phyloP scores from a whole-genome alignment of 805 yeast genomes.

The Spathaspora arborariae region DNA sequence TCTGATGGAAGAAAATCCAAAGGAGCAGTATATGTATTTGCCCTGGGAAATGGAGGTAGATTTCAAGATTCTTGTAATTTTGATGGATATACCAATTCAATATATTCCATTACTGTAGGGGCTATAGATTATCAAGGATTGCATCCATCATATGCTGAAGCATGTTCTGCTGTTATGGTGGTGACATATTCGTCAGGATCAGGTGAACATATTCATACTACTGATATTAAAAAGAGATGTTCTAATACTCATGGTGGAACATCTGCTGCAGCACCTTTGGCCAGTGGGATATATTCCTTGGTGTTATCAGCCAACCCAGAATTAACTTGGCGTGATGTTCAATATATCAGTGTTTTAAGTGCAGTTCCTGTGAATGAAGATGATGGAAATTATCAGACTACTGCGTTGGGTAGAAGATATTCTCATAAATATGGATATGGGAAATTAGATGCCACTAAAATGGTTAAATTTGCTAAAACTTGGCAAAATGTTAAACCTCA shows the following conservation, averaged over 20 bases:
- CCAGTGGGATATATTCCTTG: conserved; percentile 91
- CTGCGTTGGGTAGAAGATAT: conserved; percentile 64
- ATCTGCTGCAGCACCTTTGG: conserved; percentile 97
- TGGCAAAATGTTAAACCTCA: conserved; percentile 92
- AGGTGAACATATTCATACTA: conserved; percentile 83
- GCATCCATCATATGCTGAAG: conserved; percentile 88
- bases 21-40: conserved; percentile 91
- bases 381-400: conserved; percentile 72
- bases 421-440: conserved; percentile 93
- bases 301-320: conserved; percentile 80
- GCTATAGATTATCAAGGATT: conserved; percentile 84
- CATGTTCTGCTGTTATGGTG: conserved; percentile 92
- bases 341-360: conserved; percentile 71
- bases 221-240: conserved; percentile 71
- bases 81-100: conserved; percentile 96
- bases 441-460: conserved; percentile 72
- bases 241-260: conserved; percentile 87
- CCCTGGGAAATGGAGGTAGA: conserved; percentile 90
- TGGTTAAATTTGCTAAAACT: conserved; percentile 67
- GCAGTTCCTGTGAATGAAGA: conserved; percentile 64
- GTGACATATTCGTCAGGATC: conserved; percentile 92
- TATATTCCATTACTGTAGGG: conserved; percentile 90
- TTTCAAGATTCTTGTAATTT: conserved; percentile 88
- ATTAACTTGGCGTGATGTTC: conserved; percentile 94
- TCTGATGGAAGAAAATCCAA: conserved; percentile 74